Conservation (phyloP, 768 basidiomycete genomes). For the Mycena latifolia region DNA sequence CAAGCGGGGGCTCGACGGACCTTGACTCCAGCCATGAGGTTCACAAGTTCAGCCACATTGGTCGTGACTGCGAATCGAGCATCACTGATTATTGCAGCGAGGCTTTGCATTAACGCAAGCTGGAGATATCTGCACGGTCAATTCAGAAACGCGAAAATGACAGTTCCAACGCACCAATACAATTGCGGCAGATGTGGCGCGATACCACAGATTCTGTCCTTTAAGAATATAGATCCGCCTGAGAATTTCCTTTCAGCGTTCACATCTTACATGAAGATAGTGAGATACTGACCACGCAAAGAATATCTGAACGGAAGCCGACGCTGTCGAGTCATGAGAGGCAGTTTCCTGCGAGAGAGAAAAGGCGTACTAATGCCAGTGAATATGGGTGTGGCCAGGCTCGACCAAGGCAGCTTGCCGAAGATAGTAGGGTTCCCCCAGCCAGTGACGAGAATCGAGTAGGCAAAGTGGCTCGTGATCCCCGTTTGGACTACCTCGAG, state of each 20-base stretch:
- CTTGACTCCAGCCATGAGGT: conserved; percentile 21
- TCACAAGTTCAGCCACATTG: background rate
- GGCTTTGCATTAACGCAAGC: conserved; percentile 29
- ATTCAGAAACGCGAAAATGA: too few relatives aligned
- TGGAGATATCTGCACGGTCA: background rate
- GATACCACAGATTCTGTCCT: conserved; percentile 1
- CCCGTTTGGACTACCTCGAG: conserved; percentile 39
- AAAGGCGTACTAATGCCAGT: conserved; percentile 35
- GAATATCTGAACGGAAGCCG: conserved; percentile 22
- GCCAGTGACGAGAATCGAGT: conserved; percentile 29
- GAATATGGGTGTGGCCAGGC: conserved; percentile 31
- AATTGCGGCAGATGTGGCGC: background rate
- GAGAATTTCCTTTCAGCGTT: background rate
- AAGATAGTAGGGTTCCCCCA: conserved; percentile 38
- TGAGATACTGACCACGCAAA: conserved; percentile 7
- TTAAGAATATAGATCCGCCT: conserved; percentile 29
- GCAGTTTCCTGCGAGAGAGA: background rate
- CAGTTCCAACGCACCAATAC: background rate
- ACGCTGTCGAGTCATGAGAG: background rate
- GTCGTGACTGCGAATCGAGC: conserved; percentile 8
- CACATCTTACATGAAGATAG: background rate
- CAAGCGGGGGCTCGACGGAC: background rate
- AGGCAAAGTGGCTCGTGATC: conserved; percentile 36
- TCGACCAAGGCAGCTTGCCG: conserved; percentile 35
- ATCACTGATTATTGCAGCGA: too few relatives aligned